phyloP scores from a whole-genome alignment of 495 filamentous ascomycete species.

The Aspergillus ostianus region DNA sequence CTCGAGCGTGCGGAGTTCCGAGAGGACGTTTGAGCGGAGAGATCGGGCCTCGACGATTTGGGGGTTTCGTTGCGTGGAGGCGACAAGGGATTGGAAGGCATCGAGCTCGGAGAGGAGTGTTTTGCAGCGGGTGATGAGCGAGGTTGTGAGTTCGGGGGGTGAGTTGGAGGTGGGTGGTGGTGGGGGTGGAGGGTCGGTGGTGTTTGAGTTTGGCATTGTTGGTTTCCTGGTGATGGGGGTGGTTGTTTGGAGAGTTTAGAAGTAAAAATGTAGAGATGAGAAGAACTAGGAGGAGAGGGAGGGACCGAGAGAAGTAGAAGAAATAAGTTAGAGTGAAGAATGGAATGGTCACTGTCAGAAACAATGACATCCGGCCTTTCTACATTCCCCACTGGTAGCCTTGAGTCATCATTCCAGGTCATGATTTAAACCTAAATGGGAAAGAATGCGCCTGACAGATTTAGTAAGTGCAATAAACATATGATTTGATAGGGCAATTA shows the following conservation, averaged over 20 bases:
- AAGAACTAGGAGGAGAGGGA: too few relatives aligned
- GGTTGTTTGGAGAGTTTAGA: background rate
- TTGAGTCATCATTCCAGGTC: background rate
- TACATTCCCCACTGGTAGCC: background rate
- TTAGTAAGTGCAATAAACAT: too few relatives aligned
- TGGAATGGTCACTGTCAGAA: too few relatives aligned
- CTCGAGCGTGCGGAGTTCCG: conserved; percentile 50
- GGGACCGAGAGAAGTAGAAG: too few relatives aligned
- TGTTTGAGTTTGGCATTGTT: background rate
- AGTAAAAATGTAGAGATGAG: too few relatives aligned
- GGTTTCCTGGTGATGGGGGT: background rate
- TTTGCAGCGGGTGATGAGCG: conserved; percentile 42
- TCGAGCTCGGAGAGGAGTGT: conserved; percentile 48
- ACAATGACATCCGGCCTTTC: too few relatives aligned
- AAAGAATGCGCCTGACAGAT: background rate
- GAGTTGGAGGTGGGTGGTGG: background rate
- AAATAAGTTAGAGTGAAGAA: too few relatives aligned
- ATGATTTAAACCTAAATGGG: background rate
- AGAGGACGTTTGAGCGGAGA: conserved; percentile 46
- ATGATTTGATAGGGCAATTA: too few relatives aligned
- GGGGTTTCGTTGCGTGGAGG: conserved; percentile 44
- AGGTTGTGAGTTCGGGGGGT: conserved; percentile 16
- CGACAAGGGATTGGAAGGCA: conserved; percentile 43
- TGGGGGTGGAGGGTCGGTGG: background rate
- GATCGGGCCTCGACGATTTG: conserved; percentile 52